A percentile compares a stretch with the other conserved stretches of the same genome.
Evolutionary conservation across 805 yeast genomes (phyloP).

Genomic region (Candida schatavii): DNA sequence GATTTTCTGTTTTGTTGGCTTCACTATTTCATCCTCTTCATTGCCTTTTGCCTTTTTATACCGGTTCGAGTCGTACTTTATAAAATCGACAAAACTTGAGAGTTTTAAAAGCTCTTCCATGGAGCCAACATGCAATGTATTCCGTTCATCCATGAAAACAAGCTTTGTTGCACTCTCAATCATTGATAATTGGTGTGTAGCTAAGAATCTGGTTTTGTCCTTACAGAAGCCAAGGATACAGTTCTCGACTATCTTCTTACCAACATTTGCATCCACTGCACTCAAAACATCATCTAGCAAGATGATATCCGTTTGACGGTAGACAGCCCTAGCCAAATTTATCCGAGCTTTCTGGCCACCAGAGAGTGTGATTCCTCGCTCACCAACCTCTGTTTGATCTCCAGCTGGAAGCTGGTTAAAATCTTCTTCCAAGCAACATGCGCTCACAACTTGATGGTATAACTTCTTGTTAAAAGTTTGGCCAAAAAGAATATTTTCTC

Average conservation of each 20-base stretch:
- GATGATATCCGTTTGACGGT: constrained; percentile 62
- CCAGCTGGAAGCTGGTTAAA: constrained; percentile 66
- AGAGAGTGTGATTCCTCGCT: constrained; percentile 77
- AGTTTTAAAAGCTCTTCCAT: constrained; percentile 47
- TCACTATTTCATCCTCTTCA: constrained; percentile 4
- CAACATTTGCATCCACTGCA: constrained; percentile 84
- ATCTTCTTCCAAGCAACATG: constrained; percentile 66
- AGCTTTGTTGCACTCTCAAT: constrained; percentile 66
- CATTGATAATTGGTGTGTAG: constrained; percentile 78
- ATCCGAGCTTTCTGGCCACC: constrained; percentile 87
- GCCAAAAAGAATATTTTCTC: constrained; percentile 72
- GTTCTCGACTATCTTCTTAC: constrained; percentile 66
- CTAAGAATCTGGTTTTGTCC: constrained; percentile 63
- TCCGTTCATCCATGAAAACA: constrained; percentile 63
- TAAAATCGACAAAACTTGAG: constrained; percentile 29
- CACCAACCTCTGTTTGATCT: constrained; percentile 76
- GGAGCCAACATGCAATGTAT: constrained; percentile 58
- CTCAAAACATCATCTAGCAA: constrained; percentile 74
- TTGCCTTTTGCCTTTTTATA: constrained; percentile 14
- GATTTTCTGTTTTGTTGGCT: not conserved
- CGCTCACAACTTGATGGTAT: constrained; percentile 53
- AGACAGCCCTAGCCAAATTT: constrained; percentile 73
- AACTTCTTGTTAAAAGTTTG: constrained; percentile 44
- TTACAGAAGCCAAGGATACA: constrained; percentile 61
- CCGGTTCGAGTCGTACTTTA: constrained; percentile 27